phyloP scores from a whole-genome alignment of 1,139 yeast genomes.

The Sugiyamaella pinicola region DNA sequence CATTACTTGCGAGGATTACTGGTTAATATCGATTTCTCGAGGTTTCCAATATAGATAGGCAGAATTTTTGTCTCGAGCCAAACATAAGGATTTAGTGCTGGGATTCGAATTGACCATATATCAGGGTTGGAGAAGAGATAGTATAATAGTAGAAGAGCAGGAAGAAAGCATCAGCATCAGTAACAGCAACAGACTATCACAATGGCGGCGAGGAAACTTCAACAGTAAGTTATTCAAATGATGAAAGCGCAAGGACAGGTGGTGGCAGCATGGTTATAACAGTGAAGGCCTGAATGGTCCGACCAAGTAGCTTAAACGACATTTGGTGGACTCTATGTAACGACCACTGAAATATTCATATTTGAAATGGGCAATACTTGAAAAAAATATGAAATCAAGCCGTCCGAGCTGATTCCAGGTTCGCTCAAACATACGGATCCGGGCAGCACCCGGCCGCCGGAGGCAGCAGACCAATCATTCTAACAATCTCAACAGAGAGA shows the following conservation, averaged over 20 bases:
- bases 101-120: constrained; percentile 5
- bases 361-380: too few relatives aligned
- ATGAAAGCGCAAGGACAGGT: neutral
- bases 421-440: too few relatives aligned
- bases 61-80: neutral
- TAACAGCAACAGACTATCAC: constrained; percentile 1
- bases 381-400: too few relatives aligned
- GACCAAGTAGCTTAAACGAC: too few relatives aligned
- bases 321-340: too few relatives aligned
- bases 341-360: too few relatives aligned
- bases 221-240: constrained; percentile 49
- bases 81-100: neutral
- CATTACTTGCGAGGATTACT: neutral
- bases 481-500: constrained; percentile 52
- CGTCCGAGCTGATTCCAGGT: too few relatives aligned
- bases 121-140: neutral
- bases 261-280: neutral
- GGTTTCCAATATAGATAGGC: neutral
- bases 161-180: neutral
- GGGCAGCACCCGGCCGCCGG: too few relatives aligned
- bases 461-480: too few relatives aligned
- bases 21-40: neutral
- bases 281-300: too few relatives aligned
- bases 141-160: neutral
- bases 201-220: constrained; percentile 70